Evolutionary conservation across 176 grass and related monocot species (phyloP).

Genomic region (Aegilops longissima): DNA sequence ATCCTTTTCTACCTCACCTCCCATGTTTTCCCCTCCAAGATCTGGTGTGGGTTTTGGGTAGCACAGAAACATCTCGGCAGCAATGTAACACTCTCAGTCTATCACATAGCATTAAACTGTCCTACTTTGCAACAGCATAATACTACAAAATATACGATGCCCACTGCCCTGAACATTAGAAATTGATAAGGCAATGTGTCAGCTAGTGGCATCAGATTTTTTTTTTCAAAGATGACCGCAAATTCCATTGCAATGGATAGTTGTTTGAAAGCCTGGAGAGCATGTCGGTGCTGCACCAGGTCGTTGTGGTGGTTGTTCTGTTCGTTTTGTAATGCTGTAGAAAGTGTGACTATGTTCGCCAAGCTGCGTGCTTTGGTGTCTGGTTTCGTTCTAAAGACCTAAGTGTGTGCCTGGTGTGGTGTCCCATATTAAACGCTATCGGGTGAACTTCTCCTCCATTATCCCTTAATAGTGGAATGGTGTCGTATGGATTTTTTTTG

Average conservation of each 20-base stretch:
- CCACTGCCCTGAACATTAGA: too few species aligned
- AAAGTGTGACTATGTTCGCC: not conserved
- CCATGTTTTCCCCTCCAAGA: not conserved
- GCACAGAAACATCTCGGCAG: too few species aligned
- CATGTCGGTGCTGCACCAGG: not conserved
- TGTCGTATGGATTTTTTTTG: too few species aligned
- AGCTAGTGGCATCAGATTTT: too few species aligned
- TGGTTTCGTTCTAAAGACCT: not conserved
- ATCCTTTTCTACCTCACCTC: not conserved
- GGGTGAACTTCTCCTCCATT: not conserved
- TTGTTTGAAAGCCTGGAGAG: not conserved
- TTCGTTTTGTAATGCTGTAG: not conserved
- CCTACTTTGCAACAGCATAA: too few species aligned
- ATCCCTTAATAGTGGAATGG: not conserved
- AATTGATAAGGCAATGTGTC: too few species aligned
- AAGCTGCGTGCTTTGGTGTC: too few species aligned
- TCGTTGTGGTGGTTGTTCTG: not conserved
- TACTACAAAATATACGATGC: too few species aligned
- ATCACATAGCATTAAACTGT: too few species aligned
- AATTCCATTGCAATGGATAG: not conserved
- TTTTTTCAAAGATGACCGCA: too few species aligned
- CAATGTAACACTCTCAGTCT: too few species aligned
- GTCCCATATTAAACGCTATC: not conserved
- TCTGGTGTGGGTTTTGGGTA: not conserved
- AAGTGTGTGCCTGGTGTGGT: not conserved